A percentile compares a stretch with the other conserved stretches of the same genome.
Conservation (phyloP, 2,329 filamentous ascomycete genomes). For the Coniella vitis region DNA sequence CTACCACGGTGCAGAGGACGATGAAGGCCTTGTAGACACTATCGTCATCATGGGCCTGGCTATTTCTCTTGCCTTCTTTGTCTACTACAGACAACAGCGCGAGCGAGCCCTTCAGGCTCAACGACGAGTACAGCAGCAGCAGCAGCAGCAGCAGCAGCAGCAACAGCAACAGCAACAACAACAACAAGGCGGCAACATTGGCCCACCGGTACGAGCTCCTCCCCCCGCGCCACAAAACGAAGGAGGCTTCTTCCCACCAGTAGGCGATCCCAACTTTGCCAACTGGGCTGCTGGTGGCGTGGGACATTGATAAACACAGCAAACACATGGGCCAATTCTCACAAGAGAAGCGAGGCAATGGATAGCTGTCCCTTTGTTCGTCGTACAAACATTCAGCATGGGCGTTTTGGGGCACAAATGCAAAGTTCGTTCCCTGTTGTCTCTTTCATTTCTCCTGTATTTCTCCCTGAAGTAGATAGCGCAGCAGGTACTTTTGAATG, state of each 20-base stretch:
- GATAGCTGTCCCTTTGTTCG: too few relatives aligned
- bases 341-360: slow-evolving; percentile 15
- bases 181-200: slow-evolving; percentile 13
- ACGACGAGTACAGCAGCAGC: slow-evolving; percentile 22
- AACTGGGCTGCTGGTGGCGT: slow-evolving; percentile 60
- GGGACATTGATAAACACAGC: slow-evolving; percentile 39
- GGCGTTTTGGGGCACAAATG: slow-evolving; percentile 2
- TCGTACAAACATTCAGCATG: slow-evolving; percentile 1
- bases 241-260: slow-evolving; percentile 39
- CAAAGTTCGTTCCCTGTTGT: not conserved
- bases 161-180: slow-evolving; percentile 18
- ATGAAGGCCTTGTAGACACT: slow-evolving; percentile 78
- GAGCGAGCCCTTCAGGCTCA: slow-evolving; percentile 45
- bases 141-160: slow-evolving; percentile 19
- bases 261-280: slow-evolving; percentile 59
- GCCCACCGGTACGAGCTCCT: slow-evolving; percentile 1
- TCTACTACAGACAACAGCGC: slow-evolving; percentile 73
- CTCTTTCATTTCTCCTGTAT: too few relatives aligned
- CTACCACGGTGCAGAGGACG: slow-evolving; percentile 52
- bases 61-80: slow-evolving; percentile 64
- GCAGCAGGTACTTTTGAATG: too few relatives aligned
- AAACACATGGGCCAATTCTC: too few relatives aligned
- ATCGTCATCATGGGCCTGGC: slow-evolving; percentile 75
- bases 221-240: slow-evolving; percentile 18
- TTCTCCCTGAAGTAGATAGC: too few relatives aligned